Evolutionary conservation across 768 basidiomycete species (phyloP), one percentile per base, ranked within the genome.

Genomic region (Mycena polygramma): DNA sequence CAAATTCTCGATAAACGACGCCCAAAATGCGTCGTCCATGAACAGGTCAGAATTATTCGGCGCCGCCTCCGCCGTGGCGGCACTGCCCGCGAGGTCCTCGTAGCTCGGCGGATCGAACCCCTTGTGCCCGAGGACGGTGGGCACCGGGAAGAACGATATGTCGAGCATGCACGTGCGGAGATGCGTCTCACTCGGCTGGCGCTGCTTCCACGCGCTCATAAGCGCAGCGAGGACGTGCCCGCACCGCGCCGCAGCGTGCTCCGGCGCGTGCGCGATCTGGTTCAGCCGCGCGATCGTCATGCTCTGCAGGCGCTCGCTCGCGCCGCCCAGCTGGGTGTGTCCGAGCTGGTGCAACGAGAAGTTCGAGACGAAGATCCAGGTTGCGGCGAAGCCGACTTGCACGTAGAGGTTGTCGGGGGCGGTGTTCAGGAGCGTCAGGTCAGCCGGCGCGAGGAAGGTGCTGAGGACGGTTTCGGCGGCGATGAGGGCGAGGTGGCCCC

Each of bases 21-120:
- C 74, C 84, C 84, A 85, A 69, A 85, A 86, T 10, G 81, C 79
- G 35, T 80, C 77, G 66, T 86, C 84, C 48, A 83, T 77, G 67
- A 86, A 82, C 57, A 84, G 75, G 65, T 86, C 82, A 26, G 82
- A 67, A 36, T 72, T 66, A 30, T 30, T 30, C 6, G 30, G 30
- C 30, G 6, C 30, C 30, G 30, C 30, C 30, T 30, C 30, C 30
- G 30, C 30, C 6, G 30, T 6, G 2, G 30, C 30, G 30, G 30
- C 6, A 30, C 30, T 30, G 30, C 30, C 30, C 30, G 30, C 30
- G 6, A 30, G 3, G 6, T 30, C 30, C 30, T 30, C 30, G 30
- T 30, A 30, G 30, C 30, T 30, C 30, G 30, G 30, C 30, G 30
- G 30, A 30, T 30, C 30, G 30, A 30, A 30, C 30, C 30, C 30